A percentile compares a stretch with the other conserved stretches of the same genome.
These are phyloP conservation scores for Microbotryum intermedium DNA, from an alignment of 1,284 basidiomycete genomes.

Conservation along the genomic window DNA sequence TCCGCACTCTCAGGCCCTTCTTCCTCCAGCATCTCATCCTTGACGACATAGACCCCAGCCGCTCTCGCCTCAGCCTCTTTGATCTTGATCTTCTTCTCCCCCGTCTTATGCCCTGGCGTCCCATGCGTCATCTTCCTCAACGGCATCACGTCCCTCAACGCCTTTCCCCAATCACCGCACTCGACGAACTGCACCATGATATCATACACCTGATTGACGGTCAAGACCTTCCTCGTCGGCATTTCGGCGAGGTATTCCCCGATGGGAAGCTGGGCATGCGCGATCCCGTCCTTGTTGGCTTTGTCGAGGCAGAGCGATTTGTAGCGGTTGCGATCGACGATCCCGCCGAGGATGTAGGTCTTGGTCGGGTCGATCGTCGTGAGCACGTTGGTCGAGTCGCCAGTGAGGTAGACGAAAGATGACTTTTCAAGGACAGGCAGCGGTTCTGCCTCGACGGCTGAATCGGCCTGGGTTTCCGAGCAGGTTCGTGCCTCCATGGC, in stretches of 20 bases:
- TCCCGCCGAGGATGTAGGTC: constrained; percentile 91
- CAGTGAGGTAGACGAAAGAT: constrained; percentile 82
- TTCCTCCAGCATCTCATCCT: background rate
- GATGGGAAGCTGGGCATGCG: constrained; percentile 85
- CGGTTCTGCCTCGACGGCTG: constrained; percentile 8
- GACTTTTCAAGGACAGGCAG: constrained; percentile 36
- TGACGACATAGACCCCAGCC: constrained; percentile 1
- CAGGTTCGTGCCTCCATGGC: no score
- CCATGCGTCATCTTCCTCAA: constrained; percentile 67
- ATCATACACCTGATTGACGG: constrained; percentile 83
- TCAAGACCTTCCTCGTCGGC: constrained; percentile 86
- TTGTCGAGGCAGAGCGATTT: constrained; percentile 91
- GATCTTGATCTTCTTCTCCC: background rate
- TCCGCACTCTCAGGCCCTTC: background rate
- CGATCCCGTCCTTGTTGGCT: constrained; percentile 62
- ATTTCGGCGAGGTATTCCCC: constrained; percentile 73
- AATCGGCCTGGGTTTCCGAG: no score
- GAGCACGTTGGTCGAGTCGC: constrained; percentile 82
- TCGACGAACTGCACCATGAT: constrained; percentile 72
- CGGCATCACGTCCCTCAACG: constrained; percentile 77
- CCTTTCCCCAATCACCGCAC: constrained; percentile 60
- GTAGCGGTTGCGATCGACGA: constrained; percentile 93
- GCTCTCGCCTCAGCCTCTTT: background rate
- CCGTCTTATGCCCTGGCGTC: constrained; percentile 24
- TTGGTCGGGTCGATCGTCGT: constrained; percentile 62